phyloP scores from a whole-genome alignment of 176 grass and related monocot species.

The Aegilops umbellulata region DNA sequence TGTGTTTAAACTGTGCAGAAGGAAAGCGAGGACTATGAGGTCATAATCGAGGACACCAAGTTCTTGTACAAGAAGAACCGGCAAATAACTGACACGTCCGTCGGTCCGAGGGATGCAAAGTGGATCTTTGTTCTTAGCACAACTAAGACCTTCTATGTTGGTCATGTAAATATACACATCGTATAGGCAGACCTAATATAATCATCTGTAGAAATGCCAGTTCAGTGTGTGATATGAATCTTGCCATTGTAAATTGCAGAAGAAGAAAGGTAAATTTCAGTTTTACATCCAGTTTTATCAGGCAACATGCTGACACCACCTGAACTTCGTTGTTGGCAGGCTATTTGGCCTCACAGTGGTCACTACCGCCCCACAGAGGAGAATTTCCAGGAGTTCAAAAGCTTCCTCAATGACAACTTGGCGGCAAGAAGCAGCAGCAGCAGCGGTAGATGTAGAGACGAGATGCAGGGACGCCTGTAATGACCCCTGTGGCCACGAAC shows the following conservation, averaged over 20 bases:
- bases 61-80: constrained; percentile 72
- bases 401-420: too few relatives aligned
- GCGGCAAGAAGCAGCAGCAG: too few relatives aligned
- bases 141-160: constrained; percentile 72
- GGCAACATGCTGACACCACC: too few relatives aligned
- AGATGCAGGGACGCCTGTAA: too few relatives aligned
- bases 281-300: too few relatives aligned
- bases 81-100: constrained; percentile 57
- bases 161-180: constrained; percentile 61
- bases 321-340: too few relatives aligned
- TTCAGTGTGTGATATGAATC: not conserved
- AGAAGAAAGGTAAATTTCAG: constrained; percentile 93
- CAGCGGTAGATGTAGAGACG: too few relatives aligned
- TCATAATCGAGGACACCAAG: constrained; percentile 65
- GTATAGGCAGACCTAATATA: not conserved
- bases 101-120: constrained; percentile 49
- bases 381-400: too few relatives aligned
- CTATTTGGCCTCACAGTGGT: too few relatives aligned
- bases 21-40: constrained; percentile 90
- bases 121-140: constrained; percentile 99
- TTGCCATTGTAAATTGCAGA: constrained; percentile 44
- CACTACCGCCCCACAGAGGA: too few relatives aligned
- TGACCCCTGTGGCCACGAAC: too few relatives aligned
- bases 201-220: not conserved
- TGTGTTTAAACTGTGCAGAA: constrained; percentile 50